Evolutionary conservation across 805 yeast genomes (phyloP).

Genomic region (Candida piceae): DNA sequence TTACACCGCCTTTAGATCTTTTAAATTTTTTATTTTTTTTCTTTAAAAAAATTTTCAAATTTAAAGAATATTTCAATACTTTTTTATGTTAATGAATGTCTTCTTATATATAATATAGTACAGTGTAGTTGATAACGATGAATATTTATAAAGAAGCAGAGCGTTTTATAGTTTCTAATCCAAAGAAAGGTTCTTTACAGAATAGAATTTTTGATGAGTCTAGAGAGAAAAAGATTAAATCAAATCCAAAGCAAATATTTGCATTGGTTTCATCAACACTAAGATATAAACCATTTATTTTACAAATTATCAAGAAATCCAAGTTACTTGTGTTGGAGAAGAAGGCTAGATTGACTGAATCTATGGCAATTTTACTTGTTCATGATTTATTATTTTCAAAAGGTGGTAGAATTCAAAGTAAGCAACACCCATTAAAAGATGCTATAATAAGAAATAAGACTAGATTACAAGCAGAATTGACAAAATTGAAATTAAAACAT

Average conservation of each 20-base stretch:
- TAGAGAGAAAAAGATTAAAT: constrained; percentile 41
- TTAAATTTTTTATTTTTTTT: too few relatives aligned
- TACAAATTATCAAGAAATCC: constrained; percentile 59
- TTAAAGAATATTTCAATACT: too few relatives aligned
- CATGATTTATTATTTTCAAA: constrained; percentile 78
- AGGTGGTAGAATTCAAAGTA: constrained; percentile 80
- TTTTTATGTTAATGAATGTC: too few relatives aligned
- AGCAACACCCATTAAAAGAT: constrained; percentile 82
- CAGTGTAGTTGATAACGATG: constrained; percentile 18
- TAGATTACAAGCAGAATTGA: constrained; percentile 75
- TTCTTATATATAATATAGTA: too few relatives aligned
- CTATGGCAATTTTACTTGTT: constrained; percentile 57
- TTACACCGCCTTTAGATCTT: too few relatives aligned
- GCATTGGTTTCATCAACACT: constrained; percentile 80
- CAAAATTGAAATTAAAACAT: constrained; percentile 67
- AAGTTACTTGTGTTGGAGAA: constrained; percentile 55
- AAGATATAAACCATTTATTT: constrained; percentile 61
- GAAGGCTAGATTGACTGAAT: constrained; percentile 41
- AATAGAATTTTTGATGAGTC: constrained; percentile 47
- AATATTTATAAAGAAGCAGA: constrained; percentile 38
- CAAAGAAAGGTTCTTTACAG: constrained; percentile 51
- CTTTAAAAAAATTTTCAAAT: too few relatives aligned
- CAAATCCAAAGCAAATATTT: constrained; percentile 79
- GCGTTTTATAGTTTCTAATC: constrained; percentile 33
- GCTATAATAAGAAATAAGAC: constrained; percentile 74